A percentile compares a stretch with the other conserved stretches of the same genome.
Conservation (phyloP, 805 yeast species). For the Blastobotrys robertii region DNA sequence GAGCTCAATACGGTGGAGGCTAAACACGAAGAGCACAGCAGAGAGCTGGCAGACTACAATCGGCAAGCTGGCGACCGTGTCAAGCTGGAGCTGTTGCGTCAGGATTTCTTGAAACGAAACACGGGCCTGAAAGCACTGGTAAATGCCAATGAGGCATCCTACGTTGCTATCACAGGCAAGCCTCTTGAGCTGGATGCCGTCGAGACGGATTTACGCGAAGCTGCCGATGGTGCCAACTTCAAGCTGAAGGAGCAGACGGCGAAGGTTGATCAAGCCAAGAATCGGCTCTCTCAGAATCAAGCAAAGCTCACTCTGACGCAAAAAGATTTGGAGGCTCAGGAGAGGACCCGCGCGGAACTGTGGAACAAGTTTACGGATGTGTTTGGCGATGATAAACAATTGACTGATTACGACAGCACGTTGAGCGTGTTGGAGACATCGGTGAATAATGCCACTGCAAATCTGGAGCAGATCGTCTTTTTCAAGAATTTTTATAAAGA, state of each 20-base stretch:
- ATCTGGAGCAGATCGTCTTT: constrained; percentile 57
- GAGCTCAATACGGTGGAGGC: constrained; percentile 15
- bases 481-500: constrained; percentile 58
- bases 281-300: constrained; percentile 15
- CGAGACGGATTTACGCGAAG: constrained; percentile 14
- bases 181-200: constrained; percentile 16
- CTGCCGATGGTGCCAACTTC: constrained; percentile 15
- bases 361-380: too few species aligned
- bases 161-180: neutral
- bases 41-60: constrained; percentile 41
- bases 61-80: constrained; percentile 52
- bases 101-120: too few species aligned
- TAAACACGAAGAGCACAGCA: constrained; percentile 41
- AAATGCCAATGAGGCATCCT: neutral
- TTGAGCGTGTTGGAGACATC: too few species aligned
- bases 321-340: constrained; percentile 1
- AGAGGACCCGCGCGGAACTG: neutral
- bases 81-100: constrained; percentile 32
- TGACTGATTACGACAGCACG: neutral
- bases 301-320: constrained; percentile 8
- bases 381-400: too few species aligned
- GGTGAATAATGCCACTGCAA: constrained; percentile 41
- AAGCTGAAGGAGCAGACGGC: neutral
- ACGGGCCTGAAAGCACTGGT: too few species aligned
- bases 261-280: neutral